Evolutionary conservation across 306 rosid genomes (phyloP), one percentile per base, ranked within the genome.

Genomic region (Trifolium pratense): DNA sequence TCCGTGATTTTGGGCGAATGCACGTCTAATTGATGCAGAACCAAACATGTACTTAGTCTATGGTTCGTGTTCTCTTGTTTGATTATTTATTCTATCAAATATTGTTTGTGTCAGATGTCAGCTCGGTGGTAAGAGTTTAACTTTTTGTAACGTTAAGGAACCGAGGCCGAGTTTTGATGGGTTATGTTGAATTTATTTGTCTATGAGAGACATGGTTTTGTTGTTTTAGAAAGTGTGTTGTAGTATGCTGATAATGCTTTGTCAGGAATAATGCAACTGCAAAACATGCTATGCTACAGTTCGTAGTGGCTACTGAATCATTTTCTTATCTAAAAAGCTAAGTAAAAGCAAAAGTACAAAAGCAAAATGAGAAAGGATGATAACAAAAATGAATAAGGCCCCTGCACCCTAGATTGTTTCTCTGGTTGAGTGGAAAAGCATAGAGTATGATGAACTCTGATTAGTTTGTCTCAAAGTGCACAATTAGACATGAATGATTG

Each of bases 401-500:
- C 57, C 21, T 7, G 57, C 25, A 55, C 6, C 7, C 17, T 5
- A 10, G 21, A 51, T 51, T 51, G 57, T 51, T 17, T 51, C 25
- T 51, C 57, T 16, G 12, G 25, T 51, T 5, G 25, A 42, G 48
- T 42, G 48, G 48, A 42, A 13, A 42, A 42, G 48, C 48, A 42
- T 42, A 11, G 1, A 16, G 21, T 49, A 49, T 16, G 23, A 56
- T 56, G 34, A 56, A 56, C 62, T 11, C 10, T 56, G 36, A 25
- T 23, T 23, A 23, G 29, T 55, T 21, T 55, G 61, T 21, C 32
- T 14, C 29, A 56, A 56, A n/a, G 61, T 56, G 31, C 31, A 56
- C 13, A 56, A 56, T 11, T 56, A 56, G 37, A 34, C 37, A 57
- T 25, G 37, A 9, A 57, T 57, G 63, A 57, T 57, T 57, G 63